These are phyloP conservation scores for Rhizoctonia solani DNA, from an alignment of 1,284 basidiomycete genomes.

Conservation along the genomic window DNA sequence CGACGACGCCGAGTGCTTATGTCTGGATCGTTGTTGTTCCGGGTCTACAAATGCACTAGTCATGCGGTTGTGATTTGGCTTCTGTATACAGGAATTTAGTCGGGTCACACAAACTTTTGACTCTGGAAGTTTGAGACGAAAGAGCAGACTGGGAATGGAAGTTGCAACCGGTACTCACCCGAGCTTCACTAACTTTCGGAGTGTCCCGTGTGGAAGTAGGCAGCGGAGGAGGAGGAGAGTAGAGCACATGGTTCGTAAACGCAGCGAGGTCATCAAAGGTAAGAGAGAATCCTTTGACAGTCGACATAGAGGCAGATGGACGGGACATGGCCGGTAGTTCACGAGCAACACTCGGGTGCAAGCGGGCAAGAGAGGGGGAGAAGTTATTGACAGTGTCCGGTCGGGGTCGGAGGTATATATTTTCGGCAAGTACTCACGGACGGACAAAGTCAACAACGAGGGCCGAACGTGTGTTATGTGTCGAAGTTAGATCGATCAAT, in stretches of 20 bases:
- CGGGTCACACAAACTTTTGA: too few species aligned
- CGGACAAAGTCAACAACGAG: neutral
- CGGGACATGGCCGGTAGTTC: slow-evolving; percentile 6
- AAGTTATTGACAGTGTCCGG: neutral
- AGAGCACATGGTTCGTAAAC: slow-evolving; percentile 1
- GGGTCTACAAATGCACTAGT: neutral
- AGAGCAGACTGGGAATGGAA: neutral
- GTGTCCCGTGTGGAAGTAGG: neutral
- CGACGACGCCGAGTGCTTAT: neutral
- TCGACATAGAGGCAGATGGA: slow-evolving; percentile 15
- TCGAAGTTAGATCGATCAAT: slow-evolving; percentile 32
- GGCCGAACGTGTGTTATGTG: slow-evolving; percentile 15
- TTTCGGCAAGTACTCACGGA: neutral
- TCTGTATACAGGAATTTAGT: neutral
- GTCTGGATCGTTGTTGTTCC: neutral
- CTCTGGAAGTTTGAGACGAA: too few species aligned
- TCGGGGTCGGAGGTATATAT: slow-evolving; percentile 17
- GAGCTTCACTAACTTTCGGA: neutral
- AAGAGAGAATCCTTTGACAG: slow-evolving; percentile 18
- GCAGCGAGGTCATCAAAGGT: slow-evolving; percentile 27
- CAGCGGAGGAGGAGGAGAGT: neutral
- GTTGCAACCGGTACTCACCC: neutral
- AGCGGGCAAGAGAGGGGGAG: neutral
- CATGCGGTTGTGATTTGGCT: neutral
- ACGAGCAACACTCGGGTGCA: neutral